Percentiles rank a stretch among this genome's conserved stretches.
phyloP scores from a whole-genome alignment of 2,329 filamentous ascomycete species.

The Botryotinia narcissicola region DNA sequence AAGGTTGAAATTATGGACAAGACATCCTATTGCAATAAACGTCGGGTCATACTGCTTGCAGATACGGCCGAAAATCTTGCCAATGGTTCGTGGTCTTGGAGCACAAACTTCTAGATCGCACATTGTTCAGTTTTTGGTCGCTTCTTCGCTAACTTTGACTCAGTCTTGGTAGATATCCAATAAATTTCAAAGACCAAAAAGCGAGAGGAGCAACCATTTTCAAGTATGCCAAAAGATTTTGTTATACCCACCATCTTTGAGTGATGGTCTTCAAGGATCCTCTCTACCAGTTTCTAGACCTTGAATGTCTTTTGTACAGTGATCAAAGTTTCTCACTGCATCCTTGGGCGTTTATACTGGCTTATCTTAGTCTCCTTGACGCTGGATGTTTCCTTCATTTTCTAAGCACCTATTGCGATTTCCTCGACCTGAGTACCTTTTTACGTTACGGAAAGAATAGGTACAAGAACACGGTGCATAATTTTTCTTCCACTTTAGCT shows the following conservation, averaged over 20 bases:
- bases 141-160: not conserved
- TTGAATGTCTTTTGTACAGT: conserved; percentile 8
- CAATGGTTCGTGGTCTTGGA: conserved; percentile 61
- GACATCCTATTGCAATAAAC: conserved; percentile 93
- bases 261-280: not conserved
- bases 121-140: not conserved
- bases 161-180: not conserved
- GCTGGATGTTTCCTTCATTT: not conserved
- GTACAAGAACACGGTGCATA: not conserved
- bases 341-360: conserved; percentile 6
- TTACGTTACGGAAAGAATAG: not conserved
- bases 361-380: not conserved
- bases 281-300: not conserved
- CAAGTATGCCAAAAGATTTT: conserved; percentile 3
- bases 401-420: not conserved
- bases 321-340: not conserved
- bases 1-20: conserved; percentile 99
- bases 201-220: not conserved
- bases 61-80: conserved; percentile 92
- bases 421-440: not conserved
- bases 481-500: not conserved
- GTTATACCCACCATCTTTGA: not conserved
- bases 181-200: not conserved
- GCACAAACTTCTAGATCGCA: conserved; percentile 14
- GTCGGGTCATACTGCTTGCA: conserved; percentile 82